Evolutionary conservation across 768 basidiomycete species (phyloP), one percentile per base, ranked within the genome.

Genomic region (Boletellus ananas): DNA sequence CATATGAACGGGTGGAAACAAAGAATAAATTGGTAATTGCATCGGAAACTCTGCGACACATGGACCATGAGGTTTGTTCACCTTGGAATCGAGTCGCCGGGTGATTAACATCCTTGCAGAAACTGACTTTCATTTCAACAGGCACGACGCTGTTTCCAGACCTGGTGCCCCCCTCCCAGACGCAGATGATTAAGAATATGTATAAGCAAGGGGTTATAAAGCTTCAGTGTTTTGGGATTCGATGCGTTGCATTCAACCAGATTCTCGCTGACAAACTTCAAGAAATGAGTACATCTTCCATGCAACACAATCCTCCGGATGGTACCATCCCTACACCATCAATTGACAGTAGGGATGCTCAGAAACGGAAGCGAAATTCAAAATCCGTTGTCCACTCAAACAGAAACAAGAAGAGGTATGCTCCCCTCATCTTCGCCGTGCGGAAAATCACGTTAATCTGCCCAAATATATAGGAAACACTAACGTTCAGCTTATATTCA

Each of bases 131-230:
- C 10, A 49, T 43, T 27, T 55, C 64, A 10, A 34, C 29, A 33
- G 6, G 34, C 17, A 66, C 66, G 4, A 58, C 52, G 35, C 41
- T 61, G 6, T 58, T 55, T 44, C 51, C 46, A 18, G 55, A 66
- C 39, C 40, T 66, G 16, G 34, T 65, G 21, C 54, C 63, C 20
- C 55, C 66, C 11, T 57, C 51, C 14, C 66, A 64, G 18, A 43
- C 41, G 25, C 50, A 46, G 39, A 66, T 66, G 62, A 57, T 62
- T 34, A 45, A 45, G 12, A 59, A 58, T 13, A 68, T 66, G 64
- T 68, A 66, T 40, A 54, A 40, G 45, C 47, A 59, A 14, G 66
- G 64, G 8, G 49, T 68, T 43, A 61, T 68, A 49, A 56, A 64
- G 39, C 47, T 68, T 10, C 51, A 57, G 36, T 64, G 65, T 45